Evolutionary conservation across 306 rosid genomes (phyloP).

Genomic region (Canavalia ensiformis): DNA sequence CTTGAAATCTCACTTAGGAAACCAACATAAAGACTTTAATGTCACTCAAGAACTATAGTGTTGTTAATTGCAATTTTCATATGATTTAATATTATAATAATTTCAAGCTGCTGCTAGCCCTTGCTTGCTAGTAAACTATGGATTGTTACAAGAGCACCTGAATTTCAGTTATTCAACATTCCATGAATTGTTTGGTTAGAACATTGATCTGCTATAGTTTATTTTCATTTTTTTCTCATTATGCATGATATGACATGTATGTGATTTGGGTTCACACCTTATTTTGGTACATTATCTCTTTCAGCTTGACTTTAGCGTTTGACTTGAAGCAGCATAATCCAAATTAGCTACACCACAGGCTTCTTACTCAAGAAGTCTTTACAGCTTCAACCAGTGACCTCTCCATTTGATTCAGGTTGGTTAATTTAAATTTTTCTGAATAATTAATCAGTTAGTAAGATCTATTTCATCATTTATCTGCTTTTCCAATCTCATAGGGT

Average conservation of each 20-base stretch:
- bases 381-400: conserved; percentile 36
- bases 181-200: conserved; percentile 4
- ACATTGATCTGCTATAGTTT: conserved; percentile 6
- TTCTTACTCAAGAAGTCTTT: conserved; percentile 46
- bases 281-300: conserved; percentile 47
- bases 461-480: background rate
- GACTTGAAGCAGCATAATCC: conserved; percentile 63
- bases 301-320: conserved; percentile 59
- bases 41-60: background rate
- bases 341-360: conserved; percentile 43
- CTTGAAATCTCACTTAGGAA: conserved; percentile 23
- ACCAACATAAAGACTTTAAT: conserved; percentile 22
- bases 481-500: background rate
- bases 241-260: conserved; percentile 51
- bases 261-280: conserved; percentile 45
- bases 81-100: conserved; percentile 41
- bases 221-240: background rate
- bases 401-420: conserved; percentile 53
- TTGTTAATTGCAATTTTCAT: conserved; percentile 19
- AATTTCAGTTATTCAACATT: conserved; percentile 43
- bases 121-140: conserved; percentile 41
- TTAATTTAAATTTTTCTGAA: conserved; percentile 30
- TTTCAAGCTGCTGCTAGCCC: conserved; percentile 39
- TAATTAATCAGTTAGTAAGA: conserved; percentile 14
- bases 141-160: conserved; percentile 2